Evolutionary conservation across 495 filamentous ascomycete genomes (phyloP), one percentile per base, ranked within the genome.

Genomic region (Aspergillus saccharolyticus): DNA sequence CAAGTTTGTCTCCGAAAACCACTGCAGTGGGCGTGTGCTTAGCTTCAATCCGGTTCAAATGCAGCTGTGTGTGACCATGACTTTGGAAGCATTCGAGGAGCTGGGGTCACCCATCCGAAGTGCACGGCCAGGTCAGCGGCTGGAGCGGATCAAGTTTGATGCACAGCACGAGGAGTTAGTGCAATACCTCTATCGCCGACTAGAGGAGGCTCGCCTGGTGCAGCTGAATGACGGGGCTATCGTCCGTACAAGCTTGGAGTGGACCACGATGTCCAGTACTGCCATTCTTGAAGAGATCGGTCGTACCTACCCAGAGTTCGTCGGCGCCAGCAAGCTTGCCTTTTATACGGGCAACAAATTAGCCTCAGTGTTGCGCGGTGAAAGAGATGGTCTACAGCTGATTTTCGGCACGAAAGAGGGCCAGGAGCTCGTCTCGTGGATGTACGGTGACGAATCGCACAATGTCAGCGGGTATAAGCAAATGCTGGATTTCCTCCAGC

Each of bases 341-440:
- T 71, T 69, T 58, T 74, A 69, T 44, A 70, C 74, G 0, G 80
- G 80, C 7, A 62, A 53, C 10, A 67, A 68, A 2, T 65, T 81
- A 6, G 78, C 74, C 0, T 62, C 71, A 0, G 71, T 77, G 2
- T 58, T 83, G 17, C 66, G 49, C 1, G 79, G 79, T 3, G 60
- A 74, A 30, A 66, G 63, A 8, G 77, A 81, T 61, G 78, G 76
- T 0, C 66, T 80, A 19, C 66, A 77, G 46, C 54, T 82, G 10
- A 72, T 82, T 7, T 82, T 83, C 44, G 78, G 75, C 12, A 70
- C 64, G 8, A 53, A 60, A 9, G 71, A 82, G 57, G 78, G 75
- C 15, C 71, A 77, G 25, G 63, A 78, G 33, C 66, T 80, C 0
- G 72, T 78, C 3, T 64, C 70, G 0, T 73, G 67, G 30, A 57